These are phyloP conservation scores for Leishmania amazonensis DNA, from an alignment of 208 protist species.

Conservation along the genomic window DNA sequence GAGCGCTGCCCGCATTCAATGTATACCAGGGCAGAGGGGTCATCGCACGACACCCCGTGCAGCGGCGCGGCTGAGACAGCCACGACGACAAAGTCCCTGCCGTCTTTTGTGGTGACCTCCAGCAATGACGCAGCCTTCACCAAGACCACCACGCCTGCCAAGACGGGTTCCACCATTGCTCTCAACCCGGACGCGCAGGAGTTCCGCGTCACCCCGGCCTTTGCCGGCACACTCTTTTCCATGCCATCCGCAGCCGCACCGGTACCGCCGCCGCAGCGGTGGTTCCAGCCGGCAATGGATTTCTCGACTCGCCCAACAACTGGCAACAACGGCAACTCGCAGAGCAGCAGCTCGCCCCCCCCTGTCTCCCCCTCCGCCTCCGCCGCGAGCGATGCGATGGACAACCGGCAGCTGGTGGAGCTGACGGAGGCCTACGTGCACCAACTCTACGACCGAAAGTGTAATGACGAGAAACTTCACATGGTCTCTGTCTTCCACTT, in stretches of 20 bases:
- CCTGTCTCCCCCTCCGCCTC: background rate
- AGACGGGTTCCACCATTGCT: background rate
- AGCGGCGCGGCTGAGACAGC: background rate
- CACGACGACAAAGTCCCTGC: background rate
- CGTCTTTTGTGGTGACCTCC: constrained; percentile 32
- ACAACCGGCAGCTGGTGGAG: constrained; percentile 18
- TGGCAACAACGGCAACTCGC: constrained; percentile 6
- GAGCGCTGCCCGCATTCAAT: background rate
- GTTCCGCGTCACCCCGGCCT: constrained; percentile 22
- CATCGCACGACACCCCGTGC: constrained; percentile 10
- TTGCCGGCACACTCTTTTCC: constrained; percentile 27
- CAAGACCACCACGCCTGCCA: background rate
- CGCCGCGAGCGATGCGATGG: constrained; percentile 16
- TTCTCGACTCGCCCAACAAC: constrained; percentile 8
- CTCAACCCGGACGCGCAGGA: constrained; percentile 31
- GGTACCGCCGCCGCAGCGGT: background rate
- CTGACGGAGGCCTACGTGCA: constrained; percentile 44
- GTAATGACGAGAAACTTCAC: constrained; percentile 38
- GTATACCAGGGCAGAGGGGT: background rate
- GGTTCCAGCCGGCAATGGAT: constrained; percentile 1
- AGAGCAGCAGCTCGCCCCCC: background rate
- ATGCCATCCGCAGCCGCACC: constrained; percentile 23
- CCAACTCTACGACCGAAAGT: constrained; percentile 37
- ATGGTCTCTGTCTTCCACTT: constrained; percentile 84
- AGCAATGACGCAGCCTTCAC: constrained; percentile 21